phyloP scores from a whole-genome alignment of 2,329 filamentous ascomycete genomes.

The Hypoxylon sp. region DNA sequence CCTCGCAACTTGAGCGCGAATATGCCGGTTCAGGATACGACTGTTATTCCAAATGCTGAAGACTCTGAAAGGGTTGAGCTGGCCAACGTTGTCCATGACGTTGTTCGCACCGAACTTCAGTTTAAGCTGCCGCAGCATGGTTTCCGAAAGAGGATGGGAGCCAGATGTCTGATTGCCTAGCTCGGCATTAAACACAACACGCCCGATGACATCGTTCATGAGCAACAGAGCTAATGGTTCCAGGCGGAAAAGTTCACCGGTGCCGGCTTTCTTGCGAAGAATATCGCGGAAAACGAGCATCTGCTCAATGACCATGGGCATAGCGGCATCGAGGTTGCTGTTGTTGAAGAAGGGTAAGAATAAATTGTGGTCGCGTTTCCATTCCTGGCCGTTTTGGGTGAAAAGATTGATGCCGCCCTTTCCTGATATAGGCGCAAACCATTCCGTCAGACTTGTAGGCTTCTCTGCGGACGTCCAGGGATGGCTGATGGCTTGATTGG shows the following conservation, averaged over 20 bases:
- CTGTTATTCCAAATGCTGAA: conserved; percentile 55
- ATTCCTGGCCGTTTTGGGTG: conserved; percentile 53
- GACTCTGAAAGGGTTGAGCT: conserved; percentile 51
- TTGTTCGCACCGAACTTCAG: conserved; percentile 51
- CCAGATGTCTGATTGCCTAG: conserved; percentile 52
- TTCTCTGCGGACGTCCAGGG: conserved; percentile 49
- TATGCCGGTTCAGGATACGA: conserved; percentile 51
- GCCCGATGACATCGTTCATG: conserved; percentile 55
- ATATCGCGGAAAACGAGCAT: conserved; percentile 51
- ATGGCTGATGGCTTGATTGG: conserved; percentile 52
- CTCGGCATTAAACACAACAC: conserved; percentile 52
- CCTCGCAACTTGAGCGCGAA: conserved; percentile 50
- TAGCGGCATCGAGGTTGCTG: conserved; percentile 52
- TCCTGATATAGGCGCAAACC: conserved; percentile 54
- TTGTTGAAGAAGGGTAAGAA: conserved; percentile 55
- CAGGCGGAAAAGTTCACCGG: conserved; percentile 42
- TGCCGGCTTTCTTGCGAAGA: conserved; percentile 45
- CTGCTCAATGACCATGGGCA: conserved; percentile 51
- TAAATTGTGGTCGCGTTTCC: conserved; percentile 51
- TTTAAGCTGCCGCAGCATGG: conserved; percentile 51
- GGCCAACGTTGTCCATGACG: conserved; percentile 48
- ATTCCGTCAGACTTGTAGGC: conserved; percentile 48
- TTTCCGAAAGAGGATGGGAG: conserved; percentile 52
- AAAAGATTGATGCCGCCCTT: conserved; percentile 52
- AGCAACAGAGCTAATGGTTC: conserved; percentile 51